Conservation (phyloP, 1,139 yeast species). For the Geotrichum europaeum region DNA sequence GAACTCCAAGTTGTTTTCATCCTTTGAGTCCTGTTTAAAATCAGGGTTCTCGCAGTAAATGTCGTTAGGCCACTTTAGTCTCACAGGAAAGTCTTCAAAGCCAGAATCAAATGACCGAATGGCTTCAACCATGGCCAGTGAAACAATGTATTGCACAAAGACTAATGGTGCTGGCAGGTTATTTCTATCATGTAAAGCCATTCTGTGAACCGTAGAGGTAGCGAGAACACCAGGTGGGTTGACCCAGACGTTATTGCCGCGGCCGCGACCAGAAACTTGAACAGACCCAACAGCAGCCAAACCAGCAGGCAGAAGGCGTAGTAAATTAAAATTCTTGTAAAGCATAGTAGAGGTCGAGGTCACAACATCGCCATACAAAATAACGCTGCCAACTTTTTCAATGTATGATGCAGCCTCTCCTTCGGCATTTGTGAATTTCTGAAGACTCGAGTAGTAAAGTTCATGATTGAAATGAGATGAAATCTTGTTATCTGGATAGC, state of each 20-base stretch:
- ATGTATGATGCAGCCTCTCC: not conserved
- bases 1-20: constrained; percentile 32
- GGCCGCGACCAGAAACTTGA: constrained; percentile 87
- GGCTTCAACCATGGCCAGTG: constrained; percentile 79
- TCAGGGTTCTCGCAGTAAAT: constrained; percentile 65
- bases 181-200: constrained; percentile 40
- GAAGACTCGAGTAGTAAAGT: constrained; percentile 48
- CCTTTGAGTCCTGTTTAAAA: constrained; percentile 3
- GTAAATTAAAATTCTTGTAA: constrained; percentile 60
- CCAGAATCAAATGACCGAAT: constrained; percentile 60
- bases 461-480: constrained; percentile 71
- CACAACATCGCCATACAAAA: constrained; percentile 81
- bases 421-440: constrained; percentile 30
- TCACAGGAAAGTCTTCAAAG: constrained; percentile 55
- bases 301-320: constrained; percentile 64
- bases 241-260: constrained; percentile 94
- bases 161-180: constrained; percentile 51
- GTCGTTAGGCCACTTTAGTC: constrained; percentile 97
- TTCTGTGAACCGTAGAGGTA: constrained; percentile 59
- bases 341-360: constrained; percentile 80
- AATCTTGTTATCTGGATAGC: constrained; percentile 39
- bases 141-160: constrained; percentile 78
- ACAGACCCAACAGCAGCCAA: constrained; percentile 67
- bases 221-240: constrained; percentile 92
- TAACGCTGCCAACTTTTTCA: constrained; percentile 49